These are phyloP conservation scores for Coelastrella sp. DNA, from an alignment of 139 green algal genomes.

Conservation along the genomic window DNA sequence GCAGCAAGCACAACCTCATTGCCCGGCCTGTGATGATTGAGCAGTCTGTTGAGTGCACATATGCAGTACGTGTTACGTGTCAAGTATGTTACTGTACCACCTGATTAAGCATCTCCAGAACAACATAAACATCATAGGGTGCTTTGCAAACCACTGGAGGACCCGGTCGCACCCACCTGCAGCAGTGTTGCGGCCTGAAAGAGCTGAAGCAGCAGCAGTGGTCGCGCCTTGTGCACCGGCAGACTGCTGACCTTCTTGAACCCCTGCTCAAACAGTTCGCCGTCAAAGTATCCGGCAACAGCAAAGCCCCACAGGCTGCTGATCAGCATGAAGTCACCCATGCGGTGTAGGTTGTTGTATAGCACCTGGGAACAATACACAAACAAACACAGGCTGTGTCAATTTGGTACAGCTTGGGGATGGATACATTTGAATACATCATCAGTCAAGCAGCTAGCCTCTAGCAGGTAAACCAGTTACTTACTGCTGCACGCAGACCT, in stretches of 20 bases:
- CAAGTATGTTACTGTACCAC: too few species aligned
- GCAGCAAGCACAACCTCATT: too few species aligned
- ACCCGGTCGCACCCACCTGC: constrained; percentile 24
- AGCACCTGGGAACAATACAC: neutral
- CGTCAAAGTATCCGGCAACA: constrained; percentile 30
- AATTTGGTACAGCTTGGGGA: too few species aligned
- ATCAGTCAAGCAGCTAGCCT: too few species aligned
- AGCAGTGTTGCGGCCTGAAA: constrained; percentile 49
- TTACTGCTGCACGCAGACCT: too few species aligned
- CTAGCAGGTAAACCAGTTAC: too few species aligned
- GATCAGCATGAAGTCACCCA: constrained; percentile 16
- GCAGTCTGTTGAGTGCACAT: too few species aligned
- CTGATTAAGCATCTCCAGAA: neutral
- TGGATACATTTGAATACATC: too few species aligned
- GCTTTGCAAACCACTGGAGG: neutral
- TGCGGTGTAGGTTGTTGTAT: neutral
- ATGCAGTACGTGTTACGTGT: too few species aligned
- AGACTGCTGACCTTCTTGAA: constrained; percentile 6
- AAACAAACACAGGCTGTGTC: too few species aligned
- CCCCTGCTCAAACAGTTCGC: constrained; percentile 30
- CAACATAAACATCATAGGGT: too few species aligned
- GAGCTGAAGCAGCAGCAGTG: constrained; percentile 48
- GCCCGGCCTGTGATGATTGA: too few species aligned
- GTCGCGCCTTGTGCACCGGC: neutral
- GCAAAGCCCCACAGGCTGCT: constrained; percentile 43